Percentiles rank a stretch among this genome's conserved stretches.
phyloP scores from a whole-genome alignment of 1,284 basidiomycete species.

The Apiotrichum porosum region DNA sequence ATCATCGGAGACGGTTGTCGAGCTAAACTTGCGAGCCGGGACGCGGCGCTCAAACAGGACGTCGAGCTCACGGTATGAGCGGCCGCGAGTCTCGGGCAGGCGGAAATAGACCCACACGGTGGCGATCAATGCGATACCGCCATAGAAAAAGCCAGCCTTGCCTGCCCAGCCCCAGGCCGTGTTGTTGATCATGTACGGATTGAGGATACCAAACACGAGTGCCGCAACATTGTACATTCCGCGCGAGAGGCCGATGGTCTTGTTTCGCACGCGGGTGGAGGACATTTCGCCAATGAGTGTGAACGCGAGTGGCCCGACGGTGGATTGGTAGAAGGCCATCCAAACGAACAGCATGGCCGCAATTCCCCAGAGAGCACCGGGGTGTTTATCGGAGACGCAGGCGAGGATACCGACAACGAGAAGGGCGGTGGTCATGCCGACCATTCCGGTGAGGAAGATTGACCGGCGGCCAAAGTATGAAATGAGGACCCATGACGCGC shows the following conservation, averaged over 20 bases:
- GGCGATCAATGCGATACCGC: constrained; percentile 13
- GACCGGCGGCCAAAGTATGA: constrained; percentile 46
- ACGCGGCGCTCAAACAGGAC: constrained; percentile 43
- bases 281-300: constrained; percentile 47
- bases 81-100: constrained; percentile 46
- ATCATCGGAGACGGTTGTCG: constrained; percentile 29
- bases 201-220: constrained; percentile 15
- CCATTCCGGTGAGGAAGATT: constrained; percentile 49
- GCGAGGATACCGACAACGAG: constrained; percentile 43
- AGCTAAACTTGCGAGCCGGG: constrained; percentile 40
- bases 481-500: constrained; percentile 22
- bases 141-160: constrained; percentile 33
- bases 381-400: neutral
- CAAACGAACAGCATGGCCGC: constrained; percentile 14
- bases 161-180: constrained; percentile 27
- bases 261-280: constrained; percentile 48
- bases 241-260: constrained; percentile 51
- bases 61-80: constrained; percentile 47
- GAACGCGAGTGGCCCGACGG: constrained; percentile 35
- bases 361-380: constrained; percentile 1
- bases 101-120: constrained; percentile 26
- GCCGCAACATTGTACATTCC: constrained; percentile 48
- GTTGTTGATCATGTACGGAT: constrained; percentile 20
- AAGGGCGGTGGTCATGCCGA: constrained; percentile 42
- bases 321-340: constrained; percentile 16